These are phyloP conservation scores for Botryobasidium botryosum DNA, from an alignment of 768 basidiomycete species.

Conservation along the genomic window DNA sequence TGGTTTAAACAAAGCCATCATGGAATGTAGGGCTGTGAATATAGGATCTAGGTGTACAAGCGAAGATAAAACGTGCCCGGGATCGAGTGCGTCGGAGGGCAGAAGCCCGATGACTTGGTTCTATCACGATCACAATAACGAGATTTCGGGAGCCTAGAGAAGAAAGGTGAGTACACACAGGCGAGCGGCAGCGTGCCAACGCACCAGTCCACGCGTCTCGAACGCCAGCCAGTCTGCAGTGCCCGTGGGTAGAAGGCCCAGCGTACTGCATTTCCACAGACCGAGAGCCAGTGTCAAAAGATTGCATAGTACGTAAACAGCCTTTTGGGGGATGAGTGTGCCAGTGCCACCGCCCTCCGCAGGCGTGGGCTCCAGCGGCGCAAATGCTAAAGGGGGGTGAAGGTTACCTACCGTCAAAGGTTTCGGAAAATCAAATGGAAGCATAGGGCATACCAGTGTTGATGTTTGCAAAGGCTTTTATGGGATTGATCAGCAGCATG, in stretches of 20 bases:
- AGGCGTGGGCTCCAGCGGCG: slow-evolving; percentile 42
- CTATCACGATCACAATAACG: too few relatives aligned
- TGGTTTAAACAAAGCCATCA: too few relatives aligned
- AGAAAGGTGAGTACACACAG: background rate
- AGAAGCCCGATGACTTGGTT: too few relatives aligned
- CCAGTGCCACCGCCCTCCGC: slow-evolving; percentile 29
- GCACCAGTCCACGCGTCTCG: slow-evolving; percentile 56
- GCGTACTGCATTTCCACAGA: slow-evolving; percentile 81
- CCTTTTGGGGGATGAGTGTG: slow-evolving; percentile 51
- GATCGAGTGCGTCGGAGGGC: too few relatives aligned
- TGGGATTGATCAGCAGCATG: slow-evolving; percentile 75
- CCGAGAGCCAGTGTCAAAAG: slow-evolving; percentile 65
- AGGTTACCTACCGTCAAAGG: too few relatives aligned
- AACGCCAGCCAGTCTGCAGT: slow-evolving; percentile 93
- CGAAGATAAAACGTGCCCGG: too few relatives aligned
- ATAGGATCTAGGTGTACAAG: too few relatives aligned
- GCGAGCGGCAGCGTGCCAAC: slow-evolving; percentile 16
- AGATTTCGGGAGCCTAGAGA: slow-evolving; percentile 6
- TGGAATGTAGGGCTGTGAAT: too few relatives aligned
- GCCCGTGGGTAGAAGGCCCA: slow-evolving; percentile 82
- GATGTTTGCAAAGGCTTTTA: slow-evolving; percentile 67
- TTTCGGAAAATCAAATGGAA: background rate
- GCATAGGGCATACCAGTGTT: slow-evolving; percentile 42
- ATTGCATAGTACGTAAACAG: slow-evolving; percentile 57
- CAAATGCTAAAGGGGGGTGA: slow-evolving; percentile 29